Evolutionary conservation across 352 stramenopile species (phyloP), one percentile per base, ranked within the genome.

Genomic region (Globisporangium apiculatum): DNA sequence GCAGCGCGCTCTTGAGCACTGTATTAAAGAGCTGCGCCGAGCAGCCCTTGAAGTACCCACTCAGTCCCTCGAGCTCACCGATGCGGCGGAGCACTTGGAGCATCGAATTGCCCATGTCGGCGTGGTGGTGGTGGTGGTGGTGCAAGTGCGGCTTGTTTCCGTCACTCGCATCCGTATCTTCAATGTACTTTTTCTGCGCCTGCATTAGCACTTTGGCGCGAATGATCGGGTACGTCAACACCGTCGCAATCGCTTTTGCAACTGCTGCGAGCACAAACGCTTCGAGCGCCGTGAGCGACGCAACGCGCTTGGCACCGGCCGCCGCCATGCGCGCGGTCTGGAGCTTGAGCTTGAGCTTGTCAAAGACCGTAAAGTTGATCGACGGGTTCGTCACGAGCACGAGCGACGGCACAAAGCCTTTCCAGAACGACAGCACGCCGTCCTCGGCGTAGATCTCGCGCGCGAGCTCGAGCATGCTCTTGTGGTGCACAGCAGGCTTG

Each of bases 351-450:
- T 96, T 96, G 40, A 96, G 71, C 55, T 79, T 79, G 67, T 96
- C 85, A 50, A 94, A 96, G 49, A 91, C 75, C 15, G 86, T 94
- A 61, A 89, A 96, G 69, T 95, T 94, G 66, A 96, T 96, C 38
- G 85, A 89, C 36, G 86, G 86, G 65, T 96, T 96, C 66, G 71
- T 90, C 18, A 91, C 86, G 51, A 96, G 77, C 60, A 96, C 76
- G 36, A 96, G 67, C n/a, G 85, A 93, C 51, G 86, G 85, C 18
- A 94, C 65, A 56, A 88, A 91, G n/a, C 86, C 86, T 46, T 92
- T 89, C 86, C 86, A 96, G 64, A 96, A 93, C 11, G 85, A 84
- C 43, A 74, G 57, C 12, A 90, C 57, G 6, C 82, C 82, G 54
- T 89, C 66, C 52, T 91, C 79, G 17, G 70, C 72, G 63, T 88